Conservation (phyloP, 371 early-diverging fungal species). For the Mucor irregularis region DNA sequence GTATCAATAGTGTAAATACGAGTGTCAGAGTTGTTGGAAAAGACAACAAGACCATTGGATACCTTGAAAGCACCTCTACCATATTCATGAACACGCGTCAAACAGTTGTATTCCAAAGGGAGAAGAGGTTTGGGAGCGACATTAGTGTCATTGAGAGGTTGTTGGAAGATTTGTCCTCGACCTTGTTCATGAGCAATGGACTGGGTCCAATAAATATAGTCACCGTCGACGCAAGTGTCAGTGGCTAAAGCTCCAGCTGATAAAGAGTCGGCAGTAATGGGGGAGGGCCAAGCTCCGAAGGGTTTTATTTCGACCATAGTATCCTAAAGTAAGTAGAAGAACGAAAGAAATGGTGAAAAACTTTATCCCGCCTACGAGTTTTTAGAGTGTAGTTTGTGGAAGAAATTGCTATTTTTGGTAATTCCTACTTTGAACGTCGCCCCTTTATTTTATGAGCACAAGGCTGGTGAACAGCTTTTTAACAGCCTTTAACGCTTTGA, state of each 20-base stretch:
- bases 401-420: background rate
- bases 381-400: background rate
- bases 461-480: too few species aligned
- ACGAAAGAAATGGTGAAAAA: background rate
- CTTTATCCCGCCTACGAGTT: too few species aligned
- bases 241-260: conserved; percentile 24
- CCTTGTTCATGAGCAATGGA: conserved; percentile 41
- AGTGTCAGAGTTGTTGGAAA: conserved; percentile 60
- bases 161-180: conserved; percentile 42
- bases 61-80: conserved; percentile 69
- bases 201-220: conserved; percentile 37
- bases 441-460: too few species aligned
- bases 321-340: conserved; percentile 5
- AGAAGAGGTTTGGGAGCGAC: conserved; percentile 17
- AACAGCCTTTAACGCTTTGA: too few species aligned
- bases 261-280: conserved; percentile 44
- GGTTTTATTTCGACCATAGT: conserved; percentile 33
- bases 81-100: conserved; percentile 74
- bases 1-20: conserved; percentile 56
- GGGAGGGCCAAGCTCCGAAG: conserved; percentile 48
- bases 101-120: conserved; percentile 39
- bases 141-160: conserved; percentile 5
- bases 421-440: too few species aligned
- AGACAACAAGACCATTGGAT: conserved; percentile 57
- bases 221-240: conserved; percentile 32